Evolutionary conservation across 1,139 yeast genomes (phyloP), one percentile per base, ranked within the genome.

Genomic region (Candida tetrigidarum): DNA sequence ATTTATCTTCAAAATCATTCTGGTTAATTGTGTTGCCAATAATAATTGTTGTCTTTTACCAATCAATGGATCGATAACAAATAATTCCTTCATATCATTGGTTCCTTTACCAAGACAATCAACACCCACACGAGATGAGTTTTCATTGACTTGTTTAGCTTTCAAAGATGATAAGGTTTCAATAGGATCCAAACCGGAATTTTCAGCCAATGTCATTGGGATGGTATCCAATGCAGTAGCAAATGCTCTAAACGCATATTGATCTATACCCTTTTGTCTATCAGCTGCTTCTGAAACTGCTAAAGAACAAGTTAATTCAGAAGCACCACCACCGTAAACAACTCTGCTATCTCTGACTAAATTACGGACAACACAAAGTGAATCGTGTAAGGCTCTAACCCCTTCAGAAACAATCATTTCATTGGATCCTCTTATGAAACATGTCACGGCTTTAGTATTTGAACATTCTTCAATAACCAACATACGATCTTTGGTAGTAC

Each of bases 271-370:
- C 59, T 83, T 84, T 67, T 89, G 96, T 61, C 81, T 83, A 65
- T 92, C 97, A 32, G 98, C 98, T 52, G 88, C 96, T 43, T 86
- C 90, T 45, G 92, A 79, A 15, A 95, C 97, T 9, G 96, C 96
- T 54, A 93, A 71, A 12, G 98, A 91, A 72, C 96, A 87, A 1
- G 97, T 78, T 45, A 93, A 83, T 70, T 95, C 99, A 20, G 98
- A 95, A 16, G 99, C 97, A 57, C 99, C 99, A 56, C 99, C 99
- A 52, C 99, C 99, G 62, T 95, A 95, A 12, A 95, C 98, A 40
- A 95, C 90, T 67, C 97, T 81, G 63, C 84, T 86, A 64, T 95
- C 98, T 62, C 86, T 84, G 45, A 95, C 86, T 62, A 95, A 80
- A 70, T 95, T 95, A 72, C 99, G 88, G 27, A 95, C 99, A 43